phyloP scores from a whole-genome alignment of 176 grass and related monocot species.

The Oryza punctata region DNA sequence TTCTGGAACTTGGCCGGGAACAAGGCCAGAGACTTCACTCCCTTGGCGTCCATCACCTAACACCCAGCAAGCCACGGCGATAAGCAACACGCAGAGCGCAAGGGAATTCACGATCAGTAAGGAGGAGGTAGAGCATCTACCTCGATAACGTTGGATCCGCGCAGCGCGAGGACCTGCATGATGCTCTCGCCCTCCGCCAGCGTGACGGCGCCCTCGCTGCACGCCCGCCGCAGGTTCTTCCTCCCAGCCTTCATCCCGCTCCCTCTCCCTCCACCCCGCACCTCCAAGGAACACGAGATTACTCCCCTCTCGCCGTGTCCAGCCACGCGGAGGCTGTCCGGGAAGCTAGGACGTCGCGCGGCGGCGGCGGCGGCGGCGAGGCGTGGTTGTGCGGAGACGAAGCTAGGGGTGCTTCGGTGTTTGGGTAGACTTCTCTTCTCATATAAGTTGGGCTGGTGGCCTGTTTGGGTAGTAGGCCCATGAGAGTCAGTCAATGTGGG shows the following conservation, averaged over 20 bases:
- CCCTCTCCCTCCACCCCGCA: background rate
- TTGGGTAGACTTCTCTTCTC: background rate
- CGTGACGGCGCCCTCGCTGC: conserved; percentile 53
- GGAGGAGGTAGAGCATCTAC: conserved; percentile 19
- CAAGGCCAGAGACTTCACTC: conserved; percentile 75
- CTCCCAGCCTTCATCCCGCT: conserved; percentile 72
- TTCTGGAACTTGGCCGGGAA: conserved; percentile 94
- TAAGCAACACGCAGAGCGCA: background rate
- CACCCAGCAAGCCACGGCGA: conserved; percentile 15
- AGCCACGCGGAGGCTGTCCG: background rate
- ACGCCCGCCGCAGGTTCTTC: conserved; percentile 82
- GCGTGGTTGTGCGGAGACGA: background rate
- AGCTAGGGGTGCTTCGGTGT: background rate
- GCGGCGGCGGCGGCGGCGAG: background rate
- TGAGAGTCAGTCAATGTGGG: background rate
- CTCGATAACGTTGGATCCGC: conserved; percentile 93
- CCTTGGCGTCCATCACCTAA: conserved; percentile 80
- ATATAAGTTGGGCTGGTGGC: background rate
- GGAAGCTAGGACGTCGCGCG: background rate
- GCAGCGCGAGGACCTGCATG: conserved; percentile 84
- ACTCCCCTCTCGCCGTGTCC: background rate
- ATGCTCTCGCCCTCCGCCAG: conserved; percentile 72
- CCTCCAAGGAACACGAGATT: no score
- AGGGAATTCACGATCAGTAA: background rate
- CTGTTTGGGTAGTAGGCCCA: background rate